These are phyloP conservation scores for Wickerhamomyces alni DNA, from an alignment of 805 yeast genomes.

Conservation along the genomic window DNA sequence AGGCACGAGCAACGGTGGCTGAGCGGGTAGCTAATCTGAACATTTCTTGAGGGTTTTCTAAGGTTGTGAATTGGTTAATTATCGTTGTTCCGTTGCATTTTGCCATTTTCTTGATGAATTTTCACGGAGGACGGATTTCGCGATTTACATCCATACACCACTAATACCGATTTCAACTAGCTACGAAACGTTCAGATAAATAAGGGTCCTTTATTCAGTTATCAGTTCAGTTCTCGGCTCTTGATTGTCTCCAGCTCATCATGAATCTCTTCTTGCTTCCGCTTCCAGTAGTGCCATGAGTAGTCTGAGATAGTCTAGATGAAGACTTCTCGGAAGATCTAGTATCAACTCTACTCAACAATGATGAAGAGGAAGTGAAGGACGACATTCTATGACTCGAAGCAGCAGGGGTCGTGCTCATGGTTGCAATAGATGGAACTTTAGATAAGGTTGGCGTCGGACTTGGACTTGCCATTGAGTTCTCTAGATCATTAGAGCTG, in stretches of 20 bases:
- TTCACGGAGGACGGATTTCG: neutral
- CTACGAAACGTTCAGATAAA: no score
- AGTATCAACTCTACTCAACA: conserved; percentile 22
- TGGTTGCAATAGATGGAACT: conserved; percentile 12
- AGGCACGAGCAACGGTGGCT: conserved; percentile 28
- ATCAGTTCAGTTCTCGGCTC: conserved; percentile 11
- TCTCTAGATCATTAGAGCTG: conserved; percentile 21
- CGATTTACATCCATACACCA: neutral
- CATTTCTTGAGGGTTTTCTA: conserved; percentile 26
- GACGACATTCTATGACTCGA: conserved; percentile 3
- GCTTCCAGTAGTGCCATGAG: conserved; percentile 11
- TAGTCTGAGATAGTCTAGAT: conserved; percentile 8
- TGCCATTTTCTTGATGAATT: no score
- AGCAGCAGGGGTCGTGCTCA: neutral
- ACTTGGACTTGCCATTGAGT: conserved; percentile 11
- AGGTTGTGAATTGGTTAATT: no score
- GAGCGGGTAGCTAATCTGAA: conserved; percentile 44
- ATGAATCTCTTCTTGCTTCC: conserved; percentile 23
- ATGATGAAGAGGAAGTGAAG: conserved; percentile 2
- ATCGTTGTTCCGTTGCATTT: no score
- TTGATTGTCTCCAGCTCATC: conserved; percentile 29
- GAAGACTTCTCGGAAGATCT: conserved; percentile 23
- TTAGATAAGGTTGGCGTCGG: conserved; percentile 9
- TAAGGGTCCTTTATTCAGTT: no score
- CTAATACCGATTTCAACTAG: neutral